phyloP scores from a whole-genome alignment of 2,329 filamentous ascomycete genomes.

The Pseudogymnoascus sp. region DNA sequence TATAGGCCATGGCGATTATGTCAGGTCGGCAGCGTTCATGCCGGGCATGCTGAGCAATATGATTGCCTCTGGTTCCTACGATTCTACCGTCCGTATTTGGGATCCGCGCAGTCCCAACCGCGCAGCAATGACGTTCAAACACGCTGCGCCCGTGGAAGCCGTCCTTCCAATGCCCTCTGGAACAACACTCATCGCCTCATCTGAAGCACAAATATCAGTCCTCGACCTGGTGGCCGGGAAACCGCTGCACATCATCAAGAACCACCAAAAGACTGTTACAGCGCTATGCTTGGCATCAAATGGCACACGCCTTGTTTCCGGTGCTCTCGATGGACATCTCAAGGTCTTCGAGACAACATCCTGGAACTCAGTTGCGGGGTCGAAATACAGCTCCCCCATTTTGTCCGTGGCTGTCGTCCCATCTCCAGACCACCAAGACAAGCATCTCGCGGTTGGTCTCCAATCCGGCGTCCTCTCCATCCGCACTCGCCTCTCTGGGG shows the following conservation, averaged over 20 bases:
- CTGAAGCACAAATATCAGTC: conserved; percentile 81
- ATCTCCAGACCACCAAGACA: conserved; percentile 64
- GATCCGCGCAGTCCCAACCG: conserved; percentile 66
- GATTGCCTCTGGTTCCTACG: conserved; percentile 85
- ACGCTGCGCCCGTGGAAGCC: conserved; percentile 77
- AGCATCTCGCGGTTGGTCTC: conserved; percentile 91
- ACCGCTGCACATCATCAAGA: conserved; percentile 76
- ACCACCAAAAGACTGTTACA: conserved; percentile 97
- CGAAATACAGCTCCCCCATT: conserved; percentile 88
- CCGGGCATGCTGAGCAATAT: conserved; percentile 61
- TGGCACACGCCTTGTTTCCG: conserved; percentile 73
- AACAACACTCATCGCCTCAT: conserved; percentile 75
- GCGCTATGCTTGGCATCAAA: conserved; percentile 73
- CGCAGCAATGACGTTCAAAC: conserved; percentile 88
- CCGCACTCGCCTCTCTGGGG: conserved; percentile 76
- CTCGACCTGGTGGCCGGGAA: conserved; percentile 87
- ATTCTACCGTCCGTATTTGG: conserved; percentile 89
- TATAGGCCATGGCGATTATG: conserved; percentile 84
- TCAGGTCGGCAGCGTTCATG: conserved; percentile 80
- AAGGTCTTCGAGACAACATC: conserved; percentile 91
- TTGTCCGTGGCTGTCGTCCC: conserved; percentile 69
- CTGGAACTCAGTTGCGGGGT: conserved; percentile 94
- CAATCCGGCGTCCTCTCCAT: conserved; percentile 86
- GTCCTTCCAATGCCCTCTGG: conserved; percentile 83
- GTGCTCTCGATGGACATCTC: conserved; percentile 88